phyloP scores from a whole-genome alignment of 2,329 filamentous ascomycete genomes.

The Colletotrichum nymphaeae region DNA sequence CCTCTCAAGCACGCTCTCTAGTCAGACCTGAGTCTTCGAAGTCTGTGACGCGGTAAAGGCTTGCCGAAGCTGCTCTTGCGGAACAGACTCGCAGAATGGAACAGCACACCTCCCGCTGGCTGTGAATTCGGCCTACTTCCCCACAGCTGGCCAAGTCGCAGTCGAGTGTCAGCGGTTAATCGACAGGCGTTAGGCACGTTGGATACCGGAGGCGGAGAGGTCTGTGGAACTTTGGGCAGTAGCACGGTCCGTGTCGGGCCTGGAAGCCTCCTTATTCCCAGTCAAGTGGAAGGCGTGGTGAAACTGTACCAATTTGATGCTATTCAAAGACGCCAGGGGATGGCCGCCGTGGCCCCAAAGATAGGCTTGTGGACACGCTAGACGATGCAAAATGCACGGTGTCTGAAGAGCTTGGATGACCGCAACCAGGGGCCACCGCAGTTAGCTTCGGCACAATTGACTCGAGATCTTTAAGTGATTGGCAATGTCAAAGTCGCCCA shows the following conservation, averaged over 20 bases:
- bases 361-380: slow-evolving; percentile 3
- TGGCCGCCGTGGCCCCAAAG: slow-evolving; percentile 1
- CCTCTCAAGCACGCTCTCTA: background rate
- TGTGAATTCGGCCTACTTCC: background rate
- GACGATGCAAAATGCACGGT: slow-evolving; percentile 6
- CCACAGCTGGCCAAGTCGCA: background rate
- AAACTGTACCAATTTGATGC: background rate
- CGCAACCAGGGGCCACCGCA: slow-evolving; percentile 3
- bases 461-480: background rate
- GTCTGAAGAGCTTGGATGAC: slow-evolving; percentile 1
- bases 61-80: background rate
- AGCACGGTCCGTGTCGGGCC: slow-evolving; percentile 18
- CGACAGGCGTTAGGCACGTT: background rate
- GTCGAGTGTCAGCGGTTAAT: slow-evolving; percentile 1
- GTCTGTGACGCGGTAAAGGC: background rate
- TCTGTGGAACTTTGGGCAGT: slow-evolving; percentile 23
- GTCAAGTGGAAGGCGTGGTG: background rate
- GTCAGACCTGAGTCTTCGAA: background rate
- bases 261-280: slow-evolving; percentile 6
- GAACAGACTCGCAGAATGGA: background rate
- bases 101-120: background rate
- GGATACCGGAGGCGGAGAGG: background rate
- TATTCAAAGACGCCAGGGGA: background rate
- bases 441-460: slow-evolving; percentile 15
- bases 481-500: background rate